These are phyloP conservation scores for Xylaria sp. DNA, from an alignment of 2,329 filamentous ascomycete genomes.

Conservation along the genomic window DNA sequence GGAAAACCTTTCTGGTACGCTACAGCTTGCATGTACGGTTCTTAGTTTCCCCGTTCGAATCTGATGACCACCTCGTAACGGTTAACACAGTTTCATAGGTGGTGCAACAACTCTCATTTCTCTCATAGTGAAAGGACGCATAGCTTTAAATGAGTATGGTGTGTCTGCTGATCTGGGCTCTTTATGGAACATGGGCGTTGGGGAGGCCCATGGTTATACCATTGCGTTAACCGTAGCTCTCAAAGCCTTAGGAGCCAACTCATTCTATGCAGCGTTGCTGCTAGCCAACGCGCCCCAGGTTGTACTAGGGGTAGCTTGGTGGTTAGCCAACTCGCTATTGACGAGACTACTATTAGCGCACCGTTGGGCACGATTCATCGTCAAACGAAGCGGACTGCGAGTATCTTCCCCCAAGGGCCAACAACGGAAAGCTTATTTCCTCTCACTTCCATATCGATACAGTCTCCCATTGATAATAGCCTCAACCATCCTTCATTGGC, in stretches of 20 bases:
- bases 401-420: not conserved
- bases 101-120: no score
- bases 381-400: slow-evolving; percentile 12
- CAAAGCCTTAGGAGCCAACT: slow-evolving; percentile 1
- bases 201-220: slow-evolving; percentile 11
- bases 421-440: not conserved
- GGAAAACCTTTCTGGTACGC: no score
- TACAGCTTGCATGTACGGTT: no score
- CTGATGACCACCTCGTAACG: no score
- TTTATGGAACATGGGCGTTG: slow-evolving; percentile 12
- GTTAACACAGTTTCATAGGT: no score
- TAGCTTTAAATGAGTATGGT: not conserved
- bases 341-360: slow-evolving; percentile 7
- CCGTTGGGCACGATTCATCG: slow-evolving; percentile 14
- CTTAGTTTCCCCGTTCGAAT: no score
- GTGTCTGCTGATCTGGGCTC: slow-evolving; percentile 3
- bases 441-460: slow-evolving; percentile 18
- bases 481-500: slow-evolving; percentile 15
- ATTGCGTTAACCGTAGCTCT: slow-evolving; percentile 1
- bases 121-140: no score
- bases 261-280: slow-evolving; percentile 14
- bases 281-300: slow-evolving; percentile 10
- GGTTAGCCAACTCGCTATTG: slow-evolving; percentile 9
- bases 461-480: slow-evolving; percentile 13
- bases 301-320: slow-evolving; percentile 1